Conservation (phyloP, 208 protist species). For the Zelonia costaricensis region DNA sequence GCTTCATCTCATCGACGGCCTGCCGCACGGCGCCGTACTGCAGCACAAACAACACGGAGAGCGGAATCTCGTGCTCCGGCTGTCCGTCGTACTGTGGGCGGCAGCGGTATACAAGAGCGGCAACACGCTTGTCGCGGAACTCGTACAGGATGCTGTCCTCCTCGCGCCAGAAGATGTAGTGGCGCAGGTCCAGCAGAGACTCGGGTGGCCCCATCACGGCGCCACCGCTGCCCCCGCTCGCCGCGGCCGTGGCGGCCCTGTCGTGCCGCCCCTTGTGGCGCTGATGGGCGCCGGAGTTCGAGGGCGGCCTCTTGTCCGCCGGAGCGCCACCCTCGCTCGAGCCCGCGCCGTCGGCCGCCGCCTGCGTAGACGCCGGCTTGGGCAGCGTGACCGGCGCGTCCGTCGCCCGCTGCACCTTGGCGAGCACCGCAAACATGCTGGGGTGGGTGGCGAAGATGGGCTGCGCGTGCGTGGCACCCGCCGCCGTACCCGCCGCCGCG, state of each 20-base stretch:
- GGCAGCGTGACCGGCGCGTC: constrained; percentile 42
- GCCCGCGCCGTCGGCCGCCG: neutral
- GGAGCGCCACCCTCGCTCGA: neutral
- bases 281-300: no score
- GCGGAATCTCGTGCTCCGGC: constrained; percentile 76
- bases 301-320: no score
- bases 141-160: constrained; percentile 79
- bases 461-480: constrained; percentile 15
- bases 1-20: constrained; percentile 75
- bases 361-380: constrained; percentile 11
- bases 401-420: constrained; percentile 85
- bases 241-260: no score
- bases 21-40: constrained; percentile 63
- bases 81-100: constrained; percentile 86
- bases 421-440: constrained; percentile 82
- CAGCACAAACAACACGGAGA: constrained; percentile 81
- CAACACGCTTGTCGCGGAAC: constrained; percentile 83
- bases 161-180: constrained; percentile 90
- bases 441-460: constrained; percentile 45
- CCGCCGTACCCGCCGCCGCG: neutral
- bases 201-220: constrained; percentile 19
- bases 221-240: neutral
- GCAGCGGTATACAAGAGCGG: constrained; percentile 77
- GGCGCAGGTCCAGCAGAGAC: constrained; percentile 46
- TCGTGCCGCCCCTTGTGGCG: no score